Base-by-base conservation (phyloP, 164 flowering plant genomes). In the Magnolia kwangsiensis region DNA sequence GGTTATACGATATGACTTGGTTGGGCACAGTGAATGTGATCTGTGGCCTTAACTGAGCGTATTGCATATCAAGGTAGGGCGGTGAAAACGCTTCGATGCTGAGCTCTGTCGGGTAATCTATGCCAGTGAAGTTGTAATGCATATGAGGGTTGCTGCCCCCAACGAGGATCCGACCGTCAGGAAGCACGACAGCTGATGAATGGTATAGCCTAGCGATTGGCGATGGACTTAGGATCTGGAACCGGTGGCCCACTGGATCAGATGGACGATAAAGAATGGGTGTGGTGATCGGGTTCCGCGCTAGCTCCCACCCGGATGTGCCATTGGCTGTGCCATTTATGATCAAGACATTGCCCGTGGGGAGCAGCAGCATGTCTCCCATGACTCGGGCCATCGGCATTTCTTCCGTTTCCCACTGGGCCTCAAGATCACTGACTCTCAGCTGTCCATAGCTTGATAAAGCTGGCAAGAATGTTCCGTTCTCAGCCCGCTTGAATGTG, bases 71-170 rank as follows among this genome's bases (percentile, higher is more conserved):
- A 50, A 92, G 63, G 70, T 93, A 93, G 4, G 81, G 87, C 16
- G 98, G 98, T 50, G 82, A 79, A 69, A 80, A 95, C 0, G 92
- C 87, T 75, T 95, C 98, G 66, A 95, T 58, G 77, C 97, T 91
- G 72, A 95, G 80, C 27, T 95, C 98, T 0, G 98, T 95, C 50
- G 92, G 97, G 80, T 78, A 90, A 18, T 75, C 79, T 11, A 61
- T 77, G 78, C 79, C 68, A 0, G 27, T 82, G 82, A 95, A 92
- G 75, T 89, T 86, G 83, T 95, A 93, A 6, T 8, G 8, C 13
- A 64, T 18, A 79, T 95, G 90, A 0, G 98, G 98, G 76, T 95
- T 95, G 79, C 98, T 92, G 55, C 98, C 98, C 2, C 97, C 98
- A 18, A 95, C 98, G 66, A 95, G 71, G 20, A 95, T 75, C 50